A percentile compares a stretch with the other conserved stretches of the same genome.
Conservation (phyloP, 495 filamentous ascomycete species). For the Penicillium verhagenii region DNA sequence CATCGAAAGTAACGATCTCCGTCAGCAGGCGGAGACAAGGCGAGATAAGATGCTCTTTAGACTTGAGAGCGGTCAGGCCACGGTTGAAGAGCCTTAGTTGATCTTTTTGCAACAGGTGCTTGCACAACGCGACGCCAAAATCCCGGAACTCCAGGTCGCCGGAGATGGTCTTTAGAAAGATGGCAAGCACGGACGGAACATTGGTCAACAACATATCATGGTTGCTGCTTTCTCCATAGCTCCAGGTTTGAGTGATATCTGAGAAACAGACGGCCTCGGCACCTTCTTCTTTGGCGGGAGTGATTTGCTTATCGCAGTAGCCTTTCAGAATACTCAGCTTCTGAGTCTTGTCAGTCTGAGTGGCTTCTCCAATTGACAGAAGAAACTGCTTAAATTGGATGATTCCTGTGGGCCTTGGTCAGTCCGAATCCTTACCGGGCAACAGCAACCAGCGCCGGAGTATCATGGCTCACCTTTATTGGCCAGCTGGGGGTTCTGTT, state of each 20-base stretch:
- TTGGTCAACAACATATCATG: conserved; percentile 73
- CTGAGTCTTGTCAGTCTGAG: conserved; percentile 46
- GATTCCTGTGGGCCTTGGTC: conserved; percentile 50
- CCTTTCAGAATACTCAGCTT: conserved; percentile 64
- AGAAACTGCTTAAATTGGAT: conserved; percentile 76
- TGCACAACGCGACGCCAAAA: conserved; percentile 69
- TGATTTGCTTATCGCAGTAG: conserved; percentile 68
- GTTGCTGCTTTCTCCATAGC: conserved; percentile 66
- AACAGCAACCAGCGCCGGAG: too few species aligned
- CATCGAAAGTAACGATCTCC: conserved; percentile 77
- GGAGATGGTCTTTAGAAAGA: conserved; percentile 73
- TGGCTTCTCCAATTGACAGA: conserved; percentile 55
- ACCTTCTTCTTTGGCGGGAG: conserved; percentile 50
- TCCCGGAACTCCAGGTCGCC: conserved; percentile 66
- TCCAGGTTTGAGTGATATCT: conserved; percentile 78
- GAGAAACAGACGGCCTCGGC: conserved; percentile 60
- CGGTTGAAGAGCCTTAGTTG: conserved; percentile 70
- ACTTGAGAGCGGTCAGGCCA: conserved; percentile 67
- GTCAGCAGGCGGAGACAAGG: conserved; percentile 77
- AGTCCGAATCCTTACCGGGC: neutral
- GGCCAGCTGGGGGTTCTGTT: conserved; percentile 58
- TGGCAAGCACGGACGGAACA: conserved; percentile 70
- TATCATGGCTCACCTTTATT: conserved; percentile 58
- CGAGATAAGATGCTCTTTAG: conserved; percentile 81
- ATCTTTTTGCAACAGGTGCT: conserved; percentile 67